Conservation (phyloP, 768 basidiomycete genomes). For the Hericium alpestre region DNA sequence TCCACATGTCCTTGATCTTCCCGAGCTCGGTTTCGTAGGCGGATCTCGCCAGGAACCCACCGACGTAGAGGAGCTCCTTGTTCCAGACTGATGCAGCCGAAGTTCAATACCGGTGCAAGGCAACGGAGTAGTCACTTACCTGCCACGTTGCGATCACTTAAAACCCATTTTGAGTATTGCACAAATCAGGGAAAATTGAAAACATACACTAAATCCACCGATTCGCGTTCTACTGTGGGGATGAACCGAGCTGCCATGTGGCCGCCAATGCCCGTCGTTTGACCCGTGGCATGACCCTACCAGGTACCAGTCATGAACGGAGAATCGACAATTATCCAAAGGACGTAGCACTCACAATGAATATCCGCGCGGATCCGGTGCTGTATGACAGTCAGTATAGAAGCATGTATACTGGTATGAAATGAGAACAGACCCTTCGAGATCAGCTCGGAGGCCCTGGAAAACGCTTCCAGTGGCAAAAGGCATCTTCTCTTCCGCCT, state of each 20-base stretch:
- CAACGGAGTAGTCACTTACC: slow-evolving; percentile 28
- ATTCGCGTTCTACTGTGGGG: slow-evolving; percentile 92
- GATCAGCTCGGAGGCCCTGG: slow-evolving; percentile 75
- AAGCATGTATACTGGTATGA: background rate
- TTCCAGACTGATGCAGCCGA: slow-evolving; percentile 63
- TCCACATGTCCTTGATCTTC: slow-evolving; percentile 52
- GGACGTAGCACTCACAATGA: slow-evolving; percentile 48
- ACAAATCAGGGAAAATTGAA: background rate
- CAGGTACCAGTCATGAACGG: background rate
- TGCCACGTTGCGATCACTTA: slow-evolving; percentile 72
- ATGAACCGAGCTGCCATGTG: slow-evolving; percentile 79
- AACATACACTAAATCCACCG: slow-evolving; percentile 74
- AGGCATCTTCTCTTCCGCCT: slow-evolving; percentile 52
- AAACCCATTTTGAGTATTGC: background rate
- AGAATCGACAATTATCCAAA: background rate
- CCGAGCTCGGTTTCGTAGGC: slow-evolving; percentile 80
- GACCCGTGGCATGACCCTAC: slow-evolving; percentile 82
- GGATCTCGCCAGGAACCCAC: slow-evolving; percentile 70
- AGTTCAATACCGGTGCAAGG: background rate
- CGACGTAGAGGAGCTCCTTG: slow-evolving; percentile 73
- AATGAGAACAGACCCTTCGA: slow-evolving; percentile 54
- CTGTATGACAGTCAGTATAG: slow-evolving; percentile 23
- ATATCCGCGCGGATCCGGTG: slow-evolving; percentile 62
- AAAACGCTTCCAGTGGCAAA: slow-evolving; percentile 72
- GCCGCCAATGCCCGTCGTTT: slow-evolving; percentile 76